Percentiles rank a stretch among this genome's conserved stretches.
These are phyloP conservation scores for Tylopilus sp. DNA, from an alignment of 1,284 basidiomycete species.

Conservation along the genomic window DNA sequence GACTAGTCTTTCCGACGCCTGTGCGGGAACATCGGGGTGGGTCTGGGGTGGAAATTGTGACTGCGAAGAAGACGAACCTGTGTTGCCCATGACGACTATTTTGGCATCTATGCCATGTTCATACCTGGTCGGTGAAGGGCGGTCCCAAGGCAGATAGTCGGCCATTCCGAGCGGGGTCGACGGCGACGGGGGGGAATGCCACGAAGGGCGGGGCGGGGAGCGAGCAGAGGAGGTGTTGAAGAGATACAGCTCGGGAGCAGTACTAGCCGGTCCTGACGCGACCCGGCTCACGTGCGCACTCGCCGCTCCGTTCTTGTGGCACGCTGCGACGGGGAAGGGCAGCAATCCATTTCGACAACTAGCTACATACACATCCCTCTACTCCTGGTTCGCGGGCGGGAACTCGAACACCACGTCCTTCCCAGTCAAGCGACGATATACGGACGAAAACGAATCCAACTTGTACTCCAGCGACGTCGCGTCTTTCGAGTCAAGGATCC, in stretches of 20 bases:
- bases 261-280: slow-evolving; percentile 26
- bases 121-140: slow-evolving; percentile 62
- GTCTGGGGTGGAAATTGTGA: slow-evolving; percentile 8
- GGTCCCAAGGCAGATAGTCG: slow-evolving; percentile 54
- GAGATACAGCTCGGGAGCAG: slow-evolving; percentile 24
- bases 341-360: slow-evolving; percentile 29
- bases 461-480: slow-evolving; percentile 99
- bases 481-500: slow-evolving; percentile 98
- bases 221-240: slow-evolving; percentile 16
- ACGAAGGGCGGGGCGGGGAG: slow-evolving; percentile 34
- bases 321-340: too few relatives aligned
- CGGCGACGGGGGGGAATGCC: slow-evolving; percentile 29
- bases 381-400: slow-evolving; percentile 69
- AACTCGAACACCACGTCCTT: slow-evolving; percentile 93
- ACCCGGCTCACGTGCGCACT: slow-evolving; percentile 35
- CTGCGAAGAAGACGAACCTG: slow-evolving; percentile 53
- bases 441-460: slow-evolving; percentile 93
- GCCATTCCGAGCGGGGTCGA: slow-evolving; percentile 40
- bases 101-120: slow-evolving; percentile 90
- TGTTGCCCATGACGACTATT: slow-evolving; percentile 95
- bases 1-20: slow-evolving; percentile 95
- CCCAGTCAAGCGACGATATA: slow-evolving; percentile 92
- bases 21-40: slow-evolving; percentile 12
- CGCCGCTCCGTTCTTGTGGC: slow-evolving; percentile 27
- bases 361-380: slow-evolving; percentile 36